Evolutionary conservation across 345 rosid species (phyloP).

Genomic region (Schrenkiella parvula): DNA sequence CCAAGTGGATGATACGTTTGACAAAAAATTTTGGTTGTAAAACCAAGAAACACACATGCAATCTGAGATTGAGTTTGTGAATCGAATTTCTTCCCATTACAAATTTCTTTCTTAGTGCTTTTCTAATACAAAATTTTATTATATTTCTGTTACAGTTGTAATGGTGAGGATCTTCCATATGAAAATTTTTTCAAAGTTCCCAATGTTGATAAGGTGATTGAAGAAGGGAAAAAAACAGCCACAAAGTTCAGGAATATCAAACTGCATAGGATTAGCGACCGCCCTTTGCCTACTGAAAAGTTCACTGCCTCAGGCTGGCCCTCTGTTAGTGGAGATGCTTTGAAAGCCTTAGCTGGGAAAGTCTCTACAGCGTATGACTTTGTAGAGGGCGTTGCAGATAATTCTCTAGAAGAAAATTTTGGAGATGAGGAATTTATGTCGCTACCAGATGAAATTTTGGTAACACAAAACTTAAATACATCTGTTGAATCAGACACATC

Average conservation of each 20-base stretch:
- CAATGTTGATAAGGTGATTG: constrained; percentile 71
- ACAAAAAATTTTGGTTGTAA: background rate
- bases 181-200: constrained; percentile 60
- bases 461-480: constrained; percentile 19
- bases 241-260: constrained; percentile 63
- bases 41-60: background rate
- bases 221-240: constrained; percentile 78
- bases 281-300: constrained; percentile 51
- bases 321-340: constrained; percentile 71
- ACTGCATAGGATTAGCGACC: constrained; percentile 47
- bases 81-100: background rate
- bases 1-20: background rate
- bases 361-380: constrained; percentile 67
- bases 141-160: constrained; percentile 44
- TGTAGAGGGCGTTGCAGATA: constrained; percentile 32
- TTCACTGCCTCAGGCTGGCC: constrained; percentile 89
- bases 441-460: constrained; percentile 24
- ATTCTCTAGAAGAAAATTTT: constrained; percentile 34
- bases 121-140: constrained; percentile 13
- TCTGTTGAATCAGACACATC: constrained; percentile 41
- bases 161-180: constrained; percentile 40
- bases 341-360: constrained; percentile 74
- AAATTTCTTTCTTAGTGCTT: background rate
- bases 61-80: background rate
- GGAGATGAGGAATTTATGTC: constrained; percentile 19